These are phyloP conservation scores for Bromus sterilis DNA, from an alignment of 176 grass and related monocot species.

Conservation along the genomic window DNA sequence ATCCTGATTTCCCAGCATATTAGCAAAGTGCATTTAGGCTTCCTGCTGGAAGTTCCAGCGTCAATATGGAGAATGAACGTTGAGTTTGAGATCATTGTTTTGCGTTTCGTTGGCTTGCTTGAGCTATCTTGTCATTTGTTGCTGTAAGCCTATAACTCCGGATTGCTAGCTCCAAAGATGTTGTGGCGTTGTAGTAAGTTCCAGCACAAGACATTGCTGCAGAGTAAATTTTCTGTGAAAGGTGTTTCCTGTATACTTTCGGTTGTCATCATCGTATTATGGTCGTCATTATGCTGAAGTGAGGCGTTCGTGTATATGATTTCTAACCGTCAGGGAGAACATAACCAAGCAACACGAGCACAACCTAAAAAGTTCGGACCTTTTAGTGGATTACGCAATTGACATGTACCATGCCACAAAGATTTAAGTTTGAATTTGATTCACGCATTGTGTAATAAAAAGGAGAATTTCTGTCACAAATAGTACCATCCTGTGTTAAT, in stretches of 20 bases:
- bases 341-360: background rate
- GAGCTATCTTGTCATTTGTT: background rate
- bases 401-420: background rate
- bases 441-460: background rate
- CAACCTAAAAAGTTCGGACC: background rate
- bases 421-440: background rate
- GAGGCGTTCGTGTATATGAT: background rate
- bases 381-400: background rate
- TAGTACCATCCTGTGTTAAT: background rate
- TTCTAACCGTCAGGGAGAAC: background rate
- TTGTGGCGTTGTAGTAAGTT: background rate
- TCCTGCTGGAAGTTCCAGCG: background rate
- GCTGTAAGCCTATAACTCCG: too few relatives aligned
- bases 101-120: background rate
- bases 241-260: background rate
- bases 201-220: background rate
- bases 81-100: background rate
- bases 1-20: conserved; percentile 62
- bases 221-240: background rate
- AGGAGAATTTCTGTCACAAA: background rate
- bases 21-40: conserved; percentile 1
- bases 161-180: background rate
- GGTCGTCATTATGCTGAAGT: too few relatives aligned
- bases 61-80: background rate
- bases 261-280: background rate